Evolutionary conservation across 208 protist genomes (phyloP).

Genomic region (Trypanosoma mega): DNA sequence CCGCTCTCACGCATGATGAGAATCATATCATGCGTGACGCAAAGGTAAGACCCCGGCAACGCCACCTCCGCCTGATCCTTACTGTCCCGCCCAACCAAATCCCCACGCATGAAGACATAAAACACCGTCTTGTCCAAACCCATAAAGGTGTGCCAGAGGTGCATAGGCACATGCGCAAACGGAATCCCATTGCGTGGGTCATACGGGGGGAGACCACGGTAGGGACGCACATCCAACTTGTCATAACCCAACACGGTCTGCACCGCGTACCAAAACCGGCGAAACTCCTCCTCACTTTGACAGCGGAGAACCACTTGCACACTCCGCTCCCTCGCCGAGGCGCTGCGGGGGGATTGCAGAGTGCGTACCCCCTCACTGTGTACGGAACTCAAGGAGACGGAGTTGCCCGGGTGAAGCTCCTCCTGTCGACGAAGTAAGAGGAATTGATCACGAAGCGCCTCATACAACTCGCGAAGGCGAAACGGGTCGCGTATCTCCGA

Average conservation of each 20-base stretch:
- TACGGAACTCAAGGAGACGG: background rate
- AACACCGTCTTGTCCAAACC: conserved; percentile 58
- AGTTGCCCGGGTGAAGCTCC: conserved; percentile 24
- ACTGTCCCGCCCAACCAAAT: conserved; percentile 47
- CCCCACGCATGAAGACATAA: conserved; percentile 54
- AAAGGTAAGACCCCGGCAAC: conserved; percentile 40
- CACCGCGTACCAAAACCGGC: conserved; percentile 57
- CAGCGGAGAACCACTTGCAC: conserved; percentile 48
- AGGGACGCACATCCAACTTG: conserved; percentile 53
- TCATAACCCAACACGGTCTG: conserved; percentile 72
- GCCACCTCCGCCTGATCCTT: conserved; percentile 32
- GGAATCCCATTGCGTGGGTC: conserved; percentile 72
- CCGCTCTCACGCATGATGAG: conserved; percentile 55
- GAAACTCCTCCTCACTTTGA: conserved; percentile 60
- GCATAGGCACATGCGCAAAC: conserved; percentile 60
- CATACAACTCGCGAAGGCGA: conserved; percentile 62
- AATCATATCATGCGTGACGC: conserved; percentile 69
- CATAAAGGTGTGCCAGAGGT: conserved; percentile 69
- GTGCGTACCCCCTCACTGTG: conserved; percentile 36
- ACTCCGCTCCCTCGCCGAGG: conserved; percentile 26
- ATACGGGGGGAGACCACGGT: conserved; percentile 65
- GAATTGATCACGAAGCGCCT: conserved; percentile 66
- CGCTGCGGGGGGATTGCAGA: conserved; percentile 43
- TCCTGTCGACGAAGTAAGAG: conserved; percentile 42
- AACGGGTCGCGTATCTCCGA: conserved; percentile 39